Evolutionary conservation across 768 basidiomycete genomes (phyloP).

Genomic region (Candolleomyces efflorescens): DNA sequence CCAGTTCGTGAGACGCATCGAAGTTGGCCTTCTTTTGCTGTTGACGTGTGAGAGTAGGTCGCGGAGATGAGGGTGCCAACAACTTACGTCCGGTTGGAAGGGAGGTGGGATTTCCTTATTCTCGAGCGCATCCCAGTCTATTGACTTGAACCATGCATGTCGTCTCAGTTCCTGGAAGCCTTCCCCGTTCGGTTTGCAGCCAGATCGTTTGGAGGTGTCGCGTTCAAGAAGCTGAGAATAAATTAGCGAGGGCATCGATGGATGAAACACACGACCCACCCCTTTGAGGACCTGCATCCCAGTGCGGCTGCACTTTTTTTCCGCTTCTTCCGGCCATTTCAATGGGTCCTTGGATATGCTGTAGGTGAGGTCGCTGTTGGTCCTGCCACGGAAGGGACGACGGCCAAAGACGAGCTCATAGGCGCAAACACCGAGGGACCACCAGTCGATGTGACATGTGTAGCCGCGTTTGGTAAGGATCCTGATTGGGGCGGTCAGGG

Average conservation of each 20-base stretch:
- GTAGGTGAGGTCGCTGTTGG: slow-evolving; percentile 89
- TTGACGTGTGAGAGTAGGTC: slow-evolving; percentile 9
- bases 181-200: slow-evolving; percentile 76
- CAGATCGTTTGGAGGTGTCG: slow-evolving; percentile 75
- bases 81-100: slow-evolving; percentile 83
- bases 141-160: slow-evolving; percentile 83
- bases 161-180: slow-evolving; percentile 74
- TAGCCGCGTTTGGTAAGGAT: slow-evolving; percentile 93
- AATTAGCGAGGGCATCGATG: slow-evolving; percentile 4
- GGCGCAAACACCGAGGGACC: slow-evolving; percentile 92
- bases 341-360: slow-evolving; percentile 86
- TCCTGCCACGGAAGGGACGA: slow-evolving; percentile 89
- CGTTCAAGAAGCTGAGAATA: slow-evolving; percentile 73
- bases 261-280: slow-evolving; percentile 44
- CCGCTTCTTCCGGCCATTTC: slow-evolving; percentile 88
- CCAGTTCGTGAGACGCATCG: slow-evolving; percentile 96
- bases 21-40: slow-evolving; percentile 99
- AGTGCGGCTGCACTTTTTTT: slow-evolving; percentile 66
- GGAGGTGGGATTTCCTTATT: slow-evolving; percentile 71
- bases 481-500: slow-evolving; percentile 22
- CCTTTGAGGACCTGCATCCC: slow-evolving; percentile 79
- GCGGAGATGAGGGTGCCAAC: slow-evolving; percentile 4
- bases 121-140: slow-evolving; percentile 88
- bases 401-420: slow-evolving; percentile 92
- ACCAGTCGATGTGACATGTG: slow-evolving; percentile 93